A percentile compares a stretch with the other conserved stretches of the same genome.
Conservation (phyloP, 1,284 basidiomycete genomes). For the Pseudozyma flocculosa region DNA sequence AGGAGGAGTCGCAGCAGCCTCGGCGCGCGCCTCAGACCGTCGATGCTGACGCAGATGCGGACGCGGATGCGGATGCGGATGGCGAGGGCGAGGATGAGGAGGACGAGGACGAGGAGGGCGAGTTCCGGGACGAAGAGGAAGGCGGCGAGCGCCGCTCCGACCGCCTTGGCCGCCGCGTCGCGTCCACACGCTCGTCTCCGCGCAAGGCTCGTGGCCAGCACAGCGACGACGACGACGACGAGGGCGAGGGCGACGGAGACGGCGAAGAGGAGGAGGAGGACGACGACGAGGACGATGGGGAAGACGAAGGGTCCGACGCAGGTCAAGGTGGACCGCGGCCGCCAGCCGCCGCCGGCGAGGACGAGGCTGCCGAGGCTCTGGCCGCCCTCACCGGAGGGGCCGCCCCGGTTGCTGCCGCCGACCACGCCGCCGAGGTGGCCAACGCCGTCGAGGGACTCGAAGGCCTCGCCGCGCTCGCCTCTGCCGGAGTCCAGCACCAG, state of each 20-base stretch:
- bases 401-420: conserved; percentile 3
- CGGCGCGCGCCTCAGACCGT: too few species aligned
- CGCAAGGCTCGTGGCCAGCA: background rate
- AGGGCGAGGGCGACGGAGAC: conserved; percentile 3
- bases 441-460: conserved; percentile 39
- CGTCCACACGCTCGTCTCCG: background rate
- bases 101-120: conserved; percentile 1
- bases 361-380: conserved; percentile 43
- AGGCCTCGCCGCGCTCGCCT: conserved; percentile 45
- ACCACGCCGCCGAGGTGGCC: background rate
- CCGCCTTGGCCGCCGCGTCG: background rate
- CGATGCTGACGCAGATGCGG: too few species aligned
- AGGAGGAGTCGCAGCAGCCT: background rate
- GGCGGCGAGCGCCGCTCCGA: background rate
- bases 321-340: conserved; percentile 3
- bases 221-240: conserved; percentile 10
- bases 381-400: conserved; percentile 39
- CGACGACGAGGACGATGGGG: conserved; percentile 16
- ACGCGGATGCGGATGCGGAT: background rate
- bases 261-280: conserved; percentile 36
- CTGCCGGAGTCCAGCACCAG: conserved; percentile 13
- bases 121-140: conserved; percentile 1
- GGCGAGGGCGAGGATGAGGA: background rate
- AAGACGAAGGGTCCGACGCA: background rate
- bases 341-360: conserved; percentile 10